phyloP scores from a whole-genome alignment of 345 rosid genomes.

The Raphanus raphanistrum region DNA sequence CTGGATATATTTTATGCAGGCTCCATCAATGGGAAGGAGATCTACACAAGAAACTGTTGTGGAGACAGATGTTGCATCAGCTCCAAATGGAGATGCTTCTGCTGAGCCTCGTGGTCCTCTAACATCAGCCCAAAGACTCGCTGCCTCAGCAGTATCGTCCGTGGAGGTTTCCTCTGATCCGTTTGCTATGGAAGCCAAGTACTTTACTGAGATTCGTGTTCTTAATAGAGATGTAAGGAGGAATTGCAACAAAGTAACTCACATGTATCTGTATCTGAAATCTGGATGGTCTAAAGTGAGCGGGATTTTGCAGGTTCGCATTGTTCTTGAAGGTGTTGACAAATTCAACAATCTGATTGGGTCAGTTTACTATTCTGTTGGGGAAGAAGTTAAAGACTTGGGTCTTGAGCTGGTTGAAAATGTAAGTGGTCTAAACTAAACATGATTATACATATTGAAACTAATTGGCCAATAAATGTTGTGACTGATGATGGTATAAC shows the following conservation, averaged over 20 bases:
- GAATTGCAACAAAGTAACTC: constrained; percentile 11
- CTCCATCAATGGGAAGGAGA: constrained; percentile 90
- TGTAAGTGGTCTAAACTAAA: constrained; percentile 45
- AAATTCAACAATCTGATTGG: constrained; percentile 93
- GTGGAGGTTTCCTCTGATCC: constrained; percentile 78
- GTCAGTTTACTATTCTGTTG: constrained; percentile 83
- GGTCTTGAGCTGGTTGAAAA: constrained; percentile 90
- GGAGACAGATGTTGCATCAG: constrained; percentile 49
- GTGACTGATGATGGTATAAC: not conserved
- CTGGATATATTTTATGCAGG: constrained; percentile 39
- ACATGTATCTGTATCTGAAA: not conserved
- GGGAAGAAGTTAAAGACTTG: constrained; percentile 82
- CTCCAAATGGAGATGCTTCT: constrained; percentile 64
- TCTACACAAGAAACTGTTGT: constrained; percentile 48
- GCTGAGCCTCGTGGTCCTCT: constrained; percentile 64
- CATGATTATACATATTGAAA: constrained; percentile 18
- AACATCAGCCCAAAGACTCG: constrained; percentile 92
- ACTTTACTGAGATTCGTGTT: constrained; percentile 85
- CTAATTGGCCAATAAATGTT: not conserved
- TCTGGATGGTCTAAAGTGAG: constrained; percentile 24
- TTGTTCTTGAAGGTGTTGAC: constrained; percentile 97
- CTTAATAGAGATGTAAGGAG: constrained; percentile 80
- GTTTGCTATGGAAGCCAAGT: constrained; percentile 84
- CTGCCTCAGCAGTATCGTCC: constrained; percentile 57
- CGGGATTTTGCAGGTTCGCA: constrained; percentile 71